Base-by-base conservation (phyloP, 169 alveolate genomes). In the Plasmodium relictum region DNA sequence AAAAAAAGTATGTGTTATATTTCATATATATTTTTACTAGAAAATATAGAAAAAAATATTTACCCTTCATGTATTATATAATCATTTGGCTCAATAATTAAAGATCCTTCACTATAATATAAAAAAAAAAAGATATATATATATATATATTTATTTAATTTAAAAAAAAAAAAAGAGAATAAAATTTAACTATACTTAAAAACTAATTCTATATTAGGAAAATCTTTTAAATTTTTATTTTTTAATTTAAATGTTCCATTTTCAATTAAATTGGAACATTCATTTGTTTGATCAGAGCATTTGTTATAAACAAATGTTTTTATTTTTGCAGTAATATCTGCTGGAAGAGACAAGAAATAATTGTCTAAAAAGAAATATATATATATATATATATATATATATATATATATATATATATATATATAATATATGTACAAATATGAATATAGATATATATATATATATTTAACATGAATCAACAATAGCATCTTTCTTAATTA, bases 61-160 rank as follows among this genome's bases (percentile, higher is more conserved):
- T 26, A 78, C 89, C 78, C 76, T 63, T 78, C 76, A 48, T 78
- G 44, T 66, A 78, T 78, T 63, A 78, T 66, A 26, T 78, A 78
- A 44, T 78, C 89, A 12, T 65, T 31, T 22, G 89, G 89, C 0
- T 44, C 22, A 10, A 78, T 14, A 18, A 78, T 24, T 59, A 78
- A 69, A 22, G 44, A 41, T 42, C 63, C 71, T 14, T 78, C 89
- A 0, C 89, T 78, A 45, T 18, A 39, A 22, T 20, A 44, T 18
- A 26, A 52, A 50, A 26, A 22, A 52, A 26, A 8, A 45, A 18
- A 48, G 20, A 26, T 3, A 39, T 20, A 56, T 56, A 54, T 58
- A 65, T 37, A 37, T 9, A 65, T 65, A 37, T 37, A 24, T 59
- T 10, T 9, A 24, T 59, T 20, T 59, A 6, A 9, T 2, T 2